Evolutionary conservation across 768 basidiomycete species (phyloP).

Genomic region (Phaeotremella fagi): DNA sequence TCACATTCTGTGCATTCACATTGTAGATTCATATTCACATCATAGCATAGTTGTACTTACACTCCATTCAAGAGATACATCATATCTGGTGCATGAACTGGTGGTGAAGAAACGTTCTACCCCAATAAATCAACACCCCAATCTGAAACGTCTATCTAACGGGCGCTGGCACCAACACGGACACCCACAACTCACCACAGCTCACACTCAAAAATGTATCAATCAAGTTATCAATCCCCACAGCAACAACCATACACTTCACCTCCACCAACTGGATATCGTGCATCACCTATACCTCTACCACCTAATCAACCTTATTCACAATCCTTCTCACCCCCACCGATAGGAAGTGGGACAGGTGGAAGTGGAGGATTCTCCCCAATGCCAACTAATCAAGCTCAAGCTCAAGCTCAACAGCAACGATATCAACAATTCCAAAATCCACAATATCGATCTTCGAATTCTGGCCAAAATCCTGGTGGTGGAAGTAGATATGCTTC

Average conservation of each 20-base stretch:
- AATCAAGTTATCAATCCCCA: not conserved
- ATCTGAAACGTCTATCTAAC: not conserved
- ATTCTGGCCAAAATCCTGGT: not conserved
- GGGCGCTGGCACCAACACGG: not conserved
- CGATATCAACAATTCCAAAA: slow-evolving; percentile 15
- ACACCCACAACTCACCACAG: not conserved
- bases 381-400: slow-evolving; percentile 6
- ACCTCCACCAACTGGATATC: slow-evolving; percentile 1
- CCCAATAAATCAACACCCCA: too few species aligned
- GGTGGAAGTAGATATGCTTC: not conserved
- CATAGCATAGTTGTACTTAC: too few species aligned
- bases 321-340: slow-evolving; percentile 14
- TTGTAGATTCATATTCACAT: too few species aligned
- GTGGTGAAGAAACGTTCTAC: too few species aligned
- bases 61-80: too few species aligned
- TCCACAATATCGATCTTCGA: slow-evolving; percentile 7
- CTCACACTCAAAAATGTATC: not conserved
- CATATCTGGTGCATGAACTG: too few species aligned
- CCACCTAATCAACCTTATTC: slow-evolving; percentile 12
- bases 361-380: slow-evolving; percentile 1
- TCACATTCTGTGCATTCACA: too few species aligned
- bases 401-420: not conserved
- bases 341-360: too few species aligned
- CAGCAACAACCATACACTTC: not conserved
- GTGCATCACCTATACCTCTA: slow-evolving; percentile 16